A percentile compares a stretch with the other conserved stretches of the same genome.
These are phyloP conservation scores for Triangularia setosa DNA, from an alignment of 2,329 filamentous ascomycete species.

Conservation along the genomic window DNA sequence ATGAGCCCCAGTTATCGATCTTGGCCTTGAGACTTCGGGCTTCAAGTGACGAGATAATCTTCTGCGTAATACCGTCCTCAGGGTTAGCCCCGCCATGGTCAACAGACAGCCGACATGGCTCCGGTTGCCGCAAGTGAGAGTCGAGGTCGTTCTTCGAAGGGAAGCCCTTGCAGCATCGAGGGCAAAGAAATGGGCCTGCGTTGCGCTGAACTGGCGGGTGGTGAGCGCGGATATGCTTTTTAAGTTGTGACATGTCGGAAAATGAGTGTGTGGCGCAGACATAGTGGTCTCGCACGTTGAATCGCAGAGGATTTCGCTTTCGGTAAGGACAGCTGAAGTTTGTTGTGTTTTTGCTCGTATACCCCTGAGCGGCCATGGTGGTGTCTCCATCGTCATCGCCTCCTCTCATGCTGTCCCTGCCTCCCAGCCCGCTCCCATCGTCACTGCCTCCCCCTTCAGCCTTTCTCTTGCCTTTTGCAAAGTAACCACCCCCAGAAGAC, in stretches of 20 bases:
- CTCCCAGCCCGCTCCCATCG: slow-evolving; percentile 19
- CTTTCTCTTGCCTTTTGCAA: slow-evolving; percentile 24
- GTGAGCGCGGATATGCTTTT: slow-evolving; percentile 28
- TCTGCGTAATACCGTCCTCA: slow-evolving; percentile 27
- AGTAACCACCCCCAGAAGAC: not conserved
- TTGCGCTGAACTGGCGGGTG: slow-evolving; percentile 26
- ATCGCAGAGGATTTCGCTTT: slow-evolving; percentile 27
- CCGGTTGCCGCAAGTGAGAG: slow-evolving; percentile 20
- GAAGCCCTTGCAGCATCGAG: slow-evolving; percentile 25
- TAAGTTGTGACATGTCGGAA: slow-evolving; percentile 28
- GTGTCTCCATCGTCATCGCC: slow-evolving; percentile 18
- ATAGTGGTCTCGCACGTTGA: slow-evolving; percentile 26
- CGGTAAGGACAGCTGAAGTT: slow-evolving; percentile 28
- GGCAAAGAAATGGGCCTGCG: slow-evolving; percentile 24
- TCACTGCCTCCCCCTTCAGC: slow-evolving; percentile 24
- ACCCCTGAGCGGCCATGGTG: slow-evolving; percentile 14
- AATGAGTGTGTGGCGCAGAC: slow-evolving; percentile 28
- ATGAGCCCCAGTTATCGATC: slow-evolving; percentile 27
- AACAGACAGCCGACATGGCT: slow-evolving; percentile 21
- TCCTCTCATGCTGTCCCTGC: slow-evolving; percentile 10
- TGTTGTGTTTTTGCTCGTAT: slow-evolving; percentile 17
- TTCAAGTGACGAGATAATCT: slow-evolving; percentile 26
- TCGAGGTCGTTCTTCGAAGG: slow-evolving; percentile 24
- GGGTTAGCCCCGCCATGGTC: slow-evolving; percentile 24
- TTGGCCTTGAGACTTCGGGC: slow-evolving; percentile 25